phyloP scores from a whole-genome alignment of 2,329 filamentous ascomycete species.

The Claviceps maximensis region DNA sequence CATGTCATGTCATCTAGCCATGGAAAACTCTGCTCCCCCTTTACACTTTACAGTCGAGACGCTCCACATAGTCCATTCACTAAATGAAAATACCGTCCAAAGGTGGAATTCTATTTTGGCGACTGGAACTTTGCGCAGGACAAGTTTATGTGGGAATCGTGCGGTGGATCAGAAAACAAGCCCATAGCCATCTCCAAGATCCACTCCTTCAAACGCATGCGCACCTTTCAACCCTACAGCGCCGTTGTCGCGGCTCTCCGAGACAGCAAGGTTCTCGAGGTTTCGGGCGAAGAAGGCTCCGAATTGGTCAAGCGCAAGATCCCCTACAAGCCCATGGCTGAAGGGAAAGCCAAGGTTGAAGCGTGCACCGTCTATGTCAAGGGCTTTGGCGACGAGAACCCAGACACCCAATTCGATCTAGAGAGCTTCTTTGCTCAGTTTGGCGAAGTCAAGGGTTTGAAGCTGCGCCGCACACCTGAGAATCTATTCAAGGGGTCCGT shows the following conservation, averaged over 20 bases:
- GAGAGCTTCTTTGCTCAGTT: conserved; percentile 81
- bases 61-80: not conserved
- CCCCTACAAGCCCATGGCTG: conserved; percentile 46
- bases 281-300: conserved; percentile 59
- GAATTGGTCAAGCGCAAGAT: conserved; percentile 67
- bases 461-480: conserved; percentile 63
- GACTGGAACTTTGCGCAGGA: conserved; percentile 83
- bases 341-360: conserved; percentile 52
- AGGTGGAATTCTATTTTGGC: conserved; percentile 95
- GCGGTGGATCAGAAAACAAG: conserved; percentile 68
- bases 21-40: not conserved
- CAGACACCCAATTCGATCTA: conserved; percentile 80
- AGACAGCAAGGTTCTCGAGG: conserved; percentile 57
- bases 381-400: conserved; percentile 78
- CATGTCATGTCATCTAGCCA: not conserved
- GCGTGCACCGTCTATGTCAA: conserved; percentile 78
- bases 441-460: conserved; percentile 68
- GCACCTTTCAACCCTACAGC: conserved; percentile 76
- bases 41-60: not conserved
- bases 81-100: conserved; percentile 19
- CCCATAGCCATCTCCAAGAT: conserved; percentile 67
- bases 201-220: conserved; percentile 89
- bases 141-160: conserved; percentile 70
- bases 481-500: conserved; percentile 89
- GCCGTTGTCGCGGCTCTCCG: conserved; percentile 74